Base-by-base conservation (phyloP, 345 rosid genomes). In the Populus alba region DNA sequence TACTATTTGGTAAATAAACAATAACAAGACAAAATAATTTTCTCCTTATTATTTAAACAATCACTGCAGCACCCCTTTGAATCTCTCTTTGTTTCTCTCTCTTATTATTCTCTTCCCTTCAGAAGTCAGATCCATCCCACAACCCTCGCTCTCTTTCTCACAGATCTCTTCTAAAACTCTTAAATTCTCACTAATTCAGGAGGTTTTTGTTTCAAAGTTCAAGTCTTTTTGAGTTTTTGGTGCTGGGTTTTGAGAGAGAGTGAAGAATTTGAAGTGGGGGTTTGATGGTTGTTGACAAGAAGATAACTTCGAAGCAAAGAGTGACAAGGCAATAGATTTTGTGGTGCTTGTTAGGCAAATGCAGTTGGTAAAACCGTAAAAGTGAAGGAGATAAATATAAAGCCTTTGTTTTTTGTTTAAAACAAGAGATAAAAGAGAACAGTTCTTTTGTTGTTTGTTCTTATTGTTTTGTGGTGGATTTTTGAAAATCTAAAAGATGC, bases 401-500 rank as follows among this genome's bases (percentile, higher is more conserved):
- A 57, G 62, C 25, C 63, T 10, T 59, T 20, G 3, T 74, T 43
- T 33, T 66, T 53, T 18, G 31, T 31, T 8, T 25, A 13, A 66
- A 31, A 27, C 37, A n/a, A 22, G 22, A 45, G 72, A 63, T 49
- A 39, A 27, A 49, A 27, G 47, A 72, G 75, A 38, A 37, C 37
- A 33, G 27, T 4, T 8, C 69, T 62, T 16, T 29, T 16, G 29
- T 41, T 38, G 55, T 73, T 25, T 70, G 25, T 27, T 45, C 17
- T 37, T 63, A 66, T 16, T 59, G 29, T 10, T 3, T 55, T 59
- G 6, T 59, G 12, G 31, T 67, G 70, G 80, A 31, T 62, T 76
- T 47, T 74, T 68, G 61, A 20, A 11, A 59, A 59, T 59, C 63
- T 35, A 76, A 74, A 83, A 47, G 86, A 87, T 85, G 88, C 90